These are phyloP conservation scores for Garcia nutans DNA, from an alignment of 345 rosid species.

Conservation along the genomic window DNA sequence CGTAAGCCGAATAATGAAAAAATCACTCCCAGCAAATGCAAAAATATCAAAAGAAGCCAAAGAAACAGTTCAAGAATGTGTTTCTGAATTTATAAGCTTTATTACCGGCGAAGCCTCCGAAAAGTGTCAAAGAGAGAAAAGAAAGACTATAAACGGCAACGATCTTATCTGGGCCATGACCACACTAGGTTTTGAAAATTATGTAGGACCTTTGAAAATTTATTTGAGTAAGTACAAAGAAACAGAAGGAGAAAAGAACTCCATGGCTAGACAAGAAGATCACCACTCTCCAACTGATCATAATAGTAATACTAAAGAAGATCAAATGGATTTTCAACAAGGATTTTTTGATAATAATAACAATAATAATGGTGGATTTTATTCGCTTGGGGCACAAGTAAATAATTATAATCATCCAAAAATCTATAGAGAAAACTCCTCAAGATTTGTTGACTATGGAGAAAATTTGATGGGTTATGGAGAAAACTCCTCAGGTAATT, in stretches of 20 bases:
- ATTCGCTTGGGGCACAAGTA: constrained; percentile 34
- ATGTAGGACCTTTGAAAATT: constrained; percentile 23
- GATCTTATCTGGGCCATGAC: constrained; percentile 32
- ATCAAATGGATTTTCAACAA: neutral
- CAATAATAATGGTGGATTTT: constrained; percentile 24
- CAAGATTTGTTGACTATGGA: constrained; percentile 18
- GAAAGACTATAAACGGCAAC: constrained; percentile 31
- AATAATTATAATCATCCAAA: neutral
- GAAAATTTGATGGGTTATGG: constrained; percentile 19
- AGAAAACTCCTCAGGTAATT: constrained; percentile 14
- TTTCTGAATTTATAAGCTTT: constrained; percentile 32
- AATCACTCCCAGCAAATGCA: constrained; percentile 29
- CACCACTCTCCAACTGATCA: neutral
- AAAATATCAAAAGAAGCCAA: constrained; percentile 34
- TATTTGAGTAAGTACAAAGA: constrained; percentile 25
- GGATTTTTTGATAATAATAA: too few relatives aligned
- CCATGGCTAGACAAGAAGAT: constrained; percentile 18
- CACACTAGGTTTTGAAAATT: constrained; percentile 29
- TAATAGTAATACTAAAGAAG: too few relatives aligned
- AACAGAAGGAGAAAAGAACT: constrained; percentile 27
- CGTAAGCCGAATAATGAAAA: constrained; percentile 33
- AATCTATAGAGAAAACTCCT: constrained; percentile 11
- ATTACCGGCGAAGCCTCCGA: constrained; percentile 35
- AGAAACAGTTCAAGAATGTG: constrained; percentile 32
- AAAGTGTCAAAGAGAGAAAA: constrained; percentile 32